Evolutionary conservation across 2,329 filamentous ascomycete species (phyloP).

Genomic region (Calonectria hawksworthii): DNA sequence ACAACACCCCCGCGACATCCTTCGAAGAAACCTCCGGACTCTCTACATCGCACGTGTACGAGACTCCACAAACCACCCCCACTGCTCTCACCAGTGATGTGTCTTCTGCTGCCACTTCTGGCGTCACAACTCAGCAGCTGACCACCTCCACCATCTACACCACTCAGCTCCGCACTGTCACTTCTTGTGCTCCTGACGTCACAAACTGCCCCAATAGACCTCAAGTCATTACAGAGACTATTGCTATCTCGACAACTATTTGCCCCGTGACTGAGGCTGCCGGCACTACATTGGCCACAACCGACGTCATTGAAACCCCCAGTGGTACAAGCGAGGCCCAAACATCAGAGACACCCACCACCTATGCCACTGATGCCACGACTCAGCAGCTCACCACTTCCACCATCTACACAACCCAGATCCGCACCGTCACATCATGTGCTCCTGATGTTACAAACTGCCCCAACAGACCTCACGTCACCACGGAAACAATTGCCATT

Average conservation of each 20-base stretch:
- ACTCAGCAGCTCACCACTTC: constrained; percentile 45
- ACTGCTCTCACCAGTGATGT: not conserved
- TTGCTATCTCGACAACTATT: not conserved
- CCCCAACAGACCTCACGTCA: constrained; percentile 44
- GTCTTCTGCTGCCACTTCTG: constrained; percentile 10
- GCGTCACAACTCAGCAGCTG: constrained; percentile 25
- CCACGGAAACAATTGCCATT: constrained; percentile 46
- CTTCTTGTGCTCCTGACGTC: constrained; percentile 1
- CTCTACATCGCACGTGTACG: constrained; percentile 12
- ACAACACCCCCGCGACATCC: not conserved
- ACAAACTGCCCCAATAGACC: constrained; percentile 1
- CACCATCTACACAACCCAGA: constrained; percentile 48
- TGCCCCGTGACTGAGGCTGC: not conserved
- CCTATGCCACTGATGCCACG: constrained; percentile 15
- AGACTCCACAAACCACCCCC: constrained; percentile 4
- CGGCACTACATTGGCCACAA: not conserved
- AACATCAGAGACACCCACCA: not conserved
- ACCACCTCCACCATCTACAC: constrained; percentile 36
- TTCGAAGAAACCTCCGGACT: too few relatives aligned
- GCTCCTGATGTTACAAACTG: constrained; percentile 49
- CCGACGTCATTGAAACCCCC: not conserved
- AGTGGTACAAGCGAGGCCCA: not conserved
- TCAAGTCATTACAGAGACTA: not conserved
- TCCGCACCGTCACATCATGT: constrained; percentile 49
- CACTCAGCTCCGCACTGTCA: constrained; percentile 34